Evolutionary conservation across 2,329 filamentous ascomycete genomes (phyloP).

Genomic region (Orbilia ellipsospora): DNA sequence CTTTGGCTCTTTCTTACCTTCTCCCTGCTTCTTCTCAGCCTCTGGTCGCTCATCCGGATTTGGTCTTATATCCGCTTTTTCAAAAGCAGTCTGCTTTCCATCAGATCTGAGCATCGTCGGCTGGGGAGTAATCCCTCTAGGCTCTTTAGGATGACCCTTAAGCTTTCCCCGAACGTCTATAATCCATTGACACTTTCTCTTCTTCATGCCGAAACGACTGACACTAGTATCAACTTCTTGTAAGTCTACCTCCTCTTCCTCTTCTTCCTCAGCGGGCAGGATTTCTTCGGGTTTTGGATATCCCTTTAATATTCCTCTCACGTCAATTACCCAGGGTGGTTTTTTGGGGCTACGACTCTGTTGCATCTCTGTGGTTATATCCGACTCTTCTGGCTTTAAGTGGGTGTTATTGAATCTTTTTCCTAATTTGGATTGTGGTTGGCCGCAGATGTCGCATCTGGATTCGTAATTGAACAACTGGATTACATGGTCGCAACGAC

Average conservation of each 20-base stretch:
- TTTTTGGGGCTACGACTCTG: neutral
- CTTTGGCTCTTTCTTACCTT: neutral
- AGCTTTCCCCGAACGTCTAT: constrained; percentile 10
- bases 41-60: neutral
- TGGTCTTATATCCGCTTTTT: neutral
- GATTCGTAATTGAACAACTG: neutral
- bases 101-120: neutral
- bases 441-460: constrained; percentile 18
- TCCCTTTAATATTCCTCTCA: constrained; percentile 11
- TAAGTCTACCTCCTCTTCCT: neutral
- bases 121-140: neutral
- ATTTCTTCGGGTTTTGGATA: constrained; percentile 1
- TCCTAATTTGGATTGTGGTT: neutral
- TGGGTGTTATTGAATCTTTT: neutral
- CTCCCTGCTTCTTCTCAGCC: neutral
- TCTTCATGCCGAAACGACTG: neutral
- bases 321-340: constrained; percentile 16
- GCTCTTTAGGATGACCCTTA: constrained; percentile 3
- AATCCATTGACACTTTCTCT: constrained; percentile 7
- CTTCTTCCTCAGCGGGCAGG: neutral
- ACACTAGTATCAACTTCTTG: too few relatives aligned
- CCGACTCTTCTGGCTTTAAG: neutral
- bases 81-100: neutral
- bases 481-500: constrained; percentile 15
- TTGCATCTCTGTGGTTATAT: neutral